Evolutionary conservation across 192 early-diverging fungal genomes (phyloP).

Genomic region (Dimargaris verticillata): DNA sequence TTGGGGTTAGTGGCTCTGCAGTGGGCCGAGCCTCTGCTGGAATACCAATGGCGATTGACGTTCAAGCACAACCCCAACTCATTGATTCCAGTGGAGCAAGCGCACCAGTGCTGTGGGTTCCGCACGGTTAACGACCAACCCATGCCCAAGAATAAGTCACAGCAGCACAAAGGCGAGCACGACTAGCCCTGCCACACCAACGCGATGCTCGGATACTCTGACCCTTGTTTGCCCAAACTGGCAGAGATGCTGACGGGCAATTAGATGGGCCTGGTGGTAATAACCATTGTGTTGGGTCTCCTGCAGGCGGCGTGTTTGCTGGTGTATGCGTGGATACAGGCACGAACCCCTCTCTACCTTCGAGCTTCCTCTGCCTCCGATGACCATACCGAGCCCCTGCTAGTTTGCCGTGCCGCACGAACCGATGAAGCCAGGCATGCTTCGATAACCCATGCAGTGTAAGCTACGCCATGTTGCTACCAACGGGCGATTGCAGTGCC

Average conservation of each 20-base stretch:
- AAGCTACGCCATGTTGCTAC: too few relatives aligned
- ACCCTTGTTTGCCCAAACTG: background rate
- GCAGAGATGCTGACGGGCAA: background rate
- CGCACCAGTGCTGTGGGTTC: constrained; percentile 5
- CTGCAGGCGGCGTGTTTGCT: too few relatives aligned
- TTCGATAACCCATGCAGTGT: too few relatives aligned
- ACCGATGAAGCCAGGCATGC: too few relatives aligned
- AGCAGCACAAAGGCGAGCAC: background rate
- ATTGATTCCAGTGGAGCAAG: background rate
- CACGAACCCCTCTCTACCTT: too few relatives aligned
- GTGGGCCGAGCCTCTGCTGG: background rate
- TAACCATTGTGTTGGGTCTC: too few relatives aligned
- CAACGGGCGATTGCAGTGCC: too few relatives aligned
- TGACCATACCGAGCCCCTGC: too few relatives aligned
- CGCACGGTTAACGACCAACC: background rate
- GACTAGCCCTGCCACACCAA: background rate
- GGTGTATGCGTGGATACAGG: too few relatives aligned
- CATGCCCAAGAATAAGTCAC: background rate
- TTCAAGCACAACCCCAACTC: background rate
- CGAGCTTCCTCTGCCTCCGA: too few relatives aligned
- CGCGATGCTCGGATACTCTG: background rate
- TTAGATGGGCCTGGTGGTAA: background rate
- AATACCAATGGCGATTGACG: background rate
- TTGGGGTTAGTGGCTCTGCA: background rate
- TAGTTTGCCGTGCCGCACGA: too few relatives aligned